Evolutionary conservation across 495 filamentous ascomycete species (phyloP), one percentile per base, ranked within the genome.

Genomic region (Thermothielavioides terrestris): DNA sequence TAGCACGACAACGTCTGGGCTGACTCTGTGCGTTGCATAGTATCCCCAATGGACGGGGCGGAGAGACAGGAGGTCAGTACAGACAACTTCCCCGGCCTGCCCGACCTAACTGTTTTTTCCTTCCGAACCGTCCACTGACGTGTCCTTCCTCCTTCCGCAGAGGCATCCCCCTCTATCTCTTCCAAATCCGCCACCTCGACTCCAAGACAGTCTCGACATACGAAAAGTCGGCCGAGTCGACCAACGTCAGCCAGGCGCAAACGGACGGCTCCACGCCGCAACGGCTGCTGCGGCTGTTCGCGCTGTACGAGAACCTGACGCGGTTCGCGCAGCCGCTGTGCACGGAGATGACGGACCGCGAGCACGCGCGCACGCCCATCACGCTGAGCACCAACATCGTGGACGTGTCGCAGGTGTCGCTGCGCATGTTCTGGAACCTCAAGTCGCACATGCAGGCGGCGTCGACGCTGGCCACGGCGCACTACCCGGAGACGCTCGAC

Each of bases 21-120:
- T n/a, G n/a, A n/a, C n/a, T n/a, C n/a, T n/a, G n/a, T n/a, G n/a
- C n/a, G n/a, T n/a, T n/a, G n/a, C 8, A n/a, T 56, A 92, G 84
- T 94, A 95, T 63, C 89, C 89, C 14, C 88, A 92, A 79, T 95
- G 88, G 83, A 91, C 88, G 23, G 89, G 89, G 15, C 81, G 86
- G 55, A 77, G 88, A 49, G 89, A 94, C 67, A 84, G 80, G 60
- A 59, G 70, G 70, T 69, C 49, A 11, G 64, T 37, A 2, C 3
- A 23, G 9, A 9, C 20, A 23, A 15, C 20, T 26, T 8, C 25
- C 17, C 9, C 9, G 10, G 0, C 10, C 6, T 9, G 3, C 23
- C n/a, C 1, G 8, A 0, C 2, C 10, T n/a, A n/a, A n/a, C n/a
- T n/a, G n/a, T n/a, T n/a, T n/a, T n/a, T n/a, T n/a, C n/a, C n/a